phyloP scores from a whole-genome alignment of 495 filamentous ascomycete species.

The Trichoderma erinaceum region DNA sequence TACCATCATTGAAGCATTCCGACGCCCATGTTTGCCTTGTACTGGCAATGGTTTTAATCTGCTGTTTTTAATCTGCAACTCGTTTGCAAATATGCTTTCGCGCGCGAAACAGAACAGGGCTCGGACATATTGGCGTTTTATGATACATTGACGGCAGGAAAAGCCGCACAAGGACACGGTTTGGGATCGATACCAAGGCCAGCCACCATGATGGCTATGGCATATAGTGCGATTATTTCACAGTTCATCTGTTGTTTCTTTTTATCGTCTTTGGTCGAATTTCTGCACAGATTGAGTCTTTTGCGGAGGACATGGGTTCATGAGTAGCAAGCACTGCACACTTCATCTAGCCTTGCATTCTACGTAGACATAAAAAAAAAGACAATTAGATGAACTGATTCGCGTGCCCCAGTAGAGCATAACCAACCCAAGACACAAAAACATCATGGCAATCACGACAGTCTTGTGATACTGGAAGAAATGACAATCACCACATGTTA shows the following conservation, averaged over 20 bases:
- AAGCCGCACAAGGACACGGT: neutral
- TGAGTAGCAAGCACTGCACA: neutral
- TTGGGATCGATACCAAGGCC: neutral
- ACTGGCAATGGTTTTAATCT: neutral
- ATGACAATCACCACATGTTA: neutral
- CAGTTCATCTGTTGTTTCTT: neutral
- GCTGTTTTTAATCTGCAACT: neutral
- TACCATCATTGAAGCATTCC: constrained; percentile 3
- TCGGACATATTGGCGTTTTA: neutral
- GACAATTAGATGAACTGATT: neutral
- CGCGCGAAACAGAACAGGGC: neutral
- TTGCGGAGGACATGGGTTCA: neutral
- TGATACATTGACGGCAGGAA: neutral
- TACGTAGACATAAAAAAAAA: neutral
- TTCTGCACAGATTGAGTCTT: neutral
- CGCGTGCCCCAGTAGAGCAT: too few species aligned
- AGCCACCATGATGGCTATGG: neutral
- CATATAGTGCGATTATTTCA: constrained; percentile 1
- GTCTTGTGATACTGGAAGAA: too few species aligned
- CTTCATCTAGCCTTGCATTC: neutral
- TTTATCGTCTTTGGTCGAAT: neutral
- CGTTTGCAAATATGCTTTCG: neutral
- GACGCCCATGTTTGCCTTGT: neutral
- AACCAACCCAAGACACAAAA: too few species aligned
- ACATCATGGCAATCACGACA: too few species aligned